Evolutionary conservation across 148 eudicot genomes (phyloP), one percentile per base, ranked within the genome.

Genomic region (Chenopodium berlandieri): DNA sequence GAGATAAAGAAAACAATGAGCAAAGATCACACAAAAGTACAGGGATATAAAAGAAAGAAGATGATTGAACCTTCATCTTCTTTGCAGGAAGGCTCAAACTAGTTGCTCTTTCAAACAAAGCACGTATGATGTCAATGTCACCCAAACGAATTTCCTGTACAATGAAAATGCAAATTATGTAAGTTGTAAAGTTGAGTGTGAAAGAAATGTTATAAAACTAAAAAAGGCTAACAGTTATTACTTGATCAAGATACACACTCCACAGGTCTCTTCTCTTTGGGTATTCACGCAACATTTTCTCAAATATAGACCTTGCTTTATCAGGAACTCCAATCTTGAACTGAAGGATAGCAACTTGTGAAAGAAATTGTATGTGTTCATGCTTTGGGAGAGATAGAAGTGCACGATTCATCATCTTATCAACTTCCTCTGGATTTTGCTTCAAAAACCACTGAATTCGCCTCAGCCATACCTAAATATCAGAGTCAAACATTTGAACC

Each of bases 211-310:
- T 10, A 46, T 23, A 16, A 48, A 58, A 50, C 40, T 46, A 67
- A 1, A 56, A 64, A 40, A 32, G 44, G 44, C 6, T 6, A 40
- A 67, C 3, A 25, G 30, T 69, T 40, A 40, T 76, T 88, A 94
- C 99, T 85, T 95, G 99, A 82, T 95, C 99, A 64, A 95, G 88
- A 78, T 95, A 95, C 65, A 91, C 86, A 75, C 94, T 92, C 99
- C 99, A 95, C 81, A 94, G 88, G 77, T 92, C 93, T 40, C 84
- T 89, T 79, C 92, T 90, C 86, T 90, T 93, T 3, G 97, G 94
- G 83, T 91, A 91, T 85, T 94, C 97, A 34, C 90, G 89, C 75
- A 88, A 75, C 83, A 84, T 84, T 66, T 81, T 84, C 81, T 94
- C 98, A 83, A 94, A 91, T 81, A 94, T 82, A n/a, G 96, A 87